These are phyloP conservation scores for Verticillium klebahnii DNA, from an alignment of 2,329 filamentous ascomycete genomes.

Conservation along the genomic window DNA sequence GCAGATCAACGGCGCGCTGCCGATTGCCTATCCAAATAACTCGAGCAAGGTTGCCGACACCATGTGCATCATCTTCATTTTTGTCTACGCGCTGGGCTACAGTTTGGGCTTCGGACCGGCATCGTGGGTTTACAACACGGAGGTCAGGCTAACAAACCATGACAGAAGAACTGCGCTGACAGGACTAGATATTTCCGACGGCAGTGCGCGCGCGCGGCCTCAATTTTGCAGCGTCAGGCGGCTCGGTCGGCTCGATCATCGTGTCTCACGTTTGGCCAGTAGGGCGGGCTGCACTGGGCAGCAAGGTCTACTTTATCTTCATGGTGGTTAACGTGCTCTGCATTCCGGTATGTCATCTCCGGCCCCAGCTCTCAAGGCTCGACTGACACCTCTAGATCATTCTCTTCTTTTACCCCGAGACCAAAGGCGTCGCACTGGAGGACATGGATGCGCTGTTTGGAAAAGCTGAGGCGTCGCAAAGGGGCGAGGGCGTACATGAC, in stretches of 20 bases:
- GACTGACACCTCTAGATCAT: conserved; percentile 25
- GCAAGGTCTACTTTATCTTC: conserved; percentile 53
- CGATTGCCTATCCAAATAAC: conserved; percentile 45
- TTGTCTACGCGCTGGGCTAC: conserved; percentile 54
- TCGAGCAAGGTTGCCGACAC: conserved; percentile 42
- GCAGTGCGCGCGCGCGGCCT: conserved; percentile 51
- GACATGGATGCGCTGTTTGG: conserved; percentile 40
- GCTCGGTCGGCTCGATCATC: conserved; percentile 50
- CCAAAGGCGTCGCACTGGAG: conserved; percentile 34
- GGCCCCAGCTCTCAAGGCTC: not conserved
- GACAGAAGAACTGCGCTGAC: not conserved
- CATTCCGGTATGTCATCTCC: conserved; percentile 29
- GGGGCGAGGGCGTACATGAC: not conserved
- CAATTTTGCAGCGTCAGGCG: conserved; percentile 49
- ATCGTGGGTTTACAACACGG: conserved; percentile 55
- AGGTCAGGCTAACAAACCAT: conserved; percentile 30
- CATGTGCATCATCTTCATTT: conserved; percentile 50
- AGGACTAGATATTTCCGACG: conserved; percentile 50
- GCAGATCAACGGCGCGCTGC: conserved; percentile 50
- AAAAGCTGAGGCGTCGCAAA: not conserved
- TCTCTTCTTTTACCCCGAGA: conserved; percentile 38
- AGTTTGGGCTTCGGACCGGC: conserved; percentile 53
- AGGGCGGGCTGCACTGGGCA: conserved; percentile 44
- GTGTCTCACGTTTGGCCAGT: conserved; percentile 53
- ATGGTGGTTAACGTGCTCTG: conserved; percentile 46